Base-by-base conservation (phyloP, 2,329 filamentous ascomycete species). In the Incumbomyces delicatus region DNA sequence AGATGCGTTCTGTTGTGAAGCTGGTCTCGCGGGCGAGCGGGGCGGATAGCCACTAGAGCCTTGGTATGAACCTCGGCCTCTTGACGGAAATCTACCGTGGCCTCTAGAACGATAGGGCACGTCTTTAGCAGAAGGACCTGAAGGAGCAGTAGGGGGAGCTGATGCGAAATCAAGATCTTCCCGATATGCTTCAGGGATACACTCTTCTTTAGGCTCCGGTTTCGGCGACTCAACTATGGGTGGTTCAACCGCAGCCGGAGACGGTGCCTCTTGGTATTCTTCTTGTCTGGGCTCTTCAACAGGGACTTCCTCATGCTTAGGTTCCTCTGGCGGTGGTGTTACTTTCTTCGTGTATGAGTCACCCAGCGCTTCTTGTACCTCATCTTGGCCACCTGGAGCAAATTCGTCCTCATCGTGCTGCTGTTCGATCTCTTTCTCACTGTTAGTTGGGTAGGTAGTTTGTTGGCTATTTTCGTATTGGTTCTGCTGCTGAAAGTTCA, bases 61-160 rank as follows among this genome's bases (percentile, higher is more conserved):
- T 27, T 60, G 45, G 52, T 63, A 58, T 30, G 57, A 53, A 48
- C 63, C 65, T 48, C 68, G 69, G 32, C 67, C 66, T 46, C 65
- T 58, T 50, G 52, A 50, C 14, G 54, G 49, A 47, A 69, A 72
- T 29, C 68, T 68, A 48, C 74, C 73, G 48, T 70, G 69, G 57
- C 59, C 59, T 44, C 57, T 52, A 38, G 50, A 50, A 38, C 57
- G 53, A 20, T 50, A 54, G 20, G 50, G 50, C n/a, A 36, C 50
- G 22, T 57, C 53, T 33, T 49, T 46, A 30, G 55, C 59, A 50
- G 63, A 59, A 36, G 60, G 58, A 33, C 59, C 63, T 30, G 57
- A 59, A 4, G 64, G 59, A 34, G 59, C 58, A 31, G 52, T 48
- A 13, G 58, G 58, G 46, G 60, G 59, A 35, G 57, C 56, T 54